Evolutionary conservation across 2,329 filamentous ascomycete genomes (phyloP).

Genomic region (Arthrobotrys iridis): DNA sequence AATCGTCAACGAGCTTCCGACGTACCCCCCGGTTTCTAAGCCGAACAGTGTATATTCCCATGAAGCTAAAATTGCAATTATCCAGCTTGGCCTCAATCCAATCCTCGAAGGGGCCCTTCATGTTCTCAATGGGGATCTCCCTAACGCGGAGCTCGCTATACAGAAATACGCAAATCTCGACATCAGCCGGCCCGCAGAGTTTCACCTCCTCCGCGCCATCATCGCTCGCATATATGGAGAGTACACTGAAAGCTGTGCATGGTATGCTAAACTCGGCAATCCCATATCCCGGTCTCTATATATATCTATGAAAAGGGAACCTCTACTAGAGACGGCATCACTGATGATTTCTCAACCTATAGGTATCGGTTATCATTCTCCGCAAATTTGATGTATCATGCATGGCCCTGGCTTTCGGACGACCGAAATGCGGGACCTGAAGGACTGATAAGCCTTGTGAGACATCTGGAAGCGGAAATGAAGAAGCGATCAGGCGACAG

Average conservation of each 20-base stretch:
- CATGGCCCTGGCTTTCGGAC: not conserved
- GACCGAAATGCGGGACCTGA: not conserved
- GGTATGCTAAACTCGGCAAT: slow-evolving; percentile 64
- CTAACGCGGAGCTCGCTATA: slow-evolving; percentile 66
- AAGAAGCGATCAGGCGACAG: not conserved
- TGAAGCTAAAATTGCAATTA: slow-evolving; percentile 49
- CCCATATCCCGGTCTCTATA: not conserved
- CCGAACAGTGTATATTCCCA: not conserved
- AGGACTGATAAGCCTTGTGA: not conserved
- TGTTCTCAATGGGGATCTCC: slow-evolving; percentile 66
- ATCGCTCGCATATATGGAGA: slow-evolving; percentile 67
- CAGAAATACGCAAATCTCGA: slow-evolving; percentile 65
- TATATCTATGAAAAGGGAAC: not conserved
- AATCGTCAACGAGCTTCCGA: not conserved
- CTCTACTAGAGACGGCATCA: no score
- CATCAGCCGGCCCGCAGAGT: not conserved
- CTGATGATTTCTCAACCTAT: not conserved
- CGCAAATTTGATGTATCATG: not conserved
- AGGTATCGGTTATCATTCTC: not conserved
- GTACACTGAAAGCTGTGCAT: slow-evolving; percentile 65
- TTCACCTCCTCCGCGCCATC: slow-evolving; percentile 66
- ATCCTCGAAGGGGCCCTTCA: slow-evolving; percentile 66
- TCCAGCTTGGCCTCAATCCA: slow-evolving; percentile 63
- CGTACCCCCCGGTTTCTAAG: not conserved
- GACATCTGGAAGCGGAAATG: not conserved